These are phyloP conservation scores for Metroxylon sagu DNA, from an alignment of 176 grass and related monocot genomes.

Conservation along the genomic window DNA sequence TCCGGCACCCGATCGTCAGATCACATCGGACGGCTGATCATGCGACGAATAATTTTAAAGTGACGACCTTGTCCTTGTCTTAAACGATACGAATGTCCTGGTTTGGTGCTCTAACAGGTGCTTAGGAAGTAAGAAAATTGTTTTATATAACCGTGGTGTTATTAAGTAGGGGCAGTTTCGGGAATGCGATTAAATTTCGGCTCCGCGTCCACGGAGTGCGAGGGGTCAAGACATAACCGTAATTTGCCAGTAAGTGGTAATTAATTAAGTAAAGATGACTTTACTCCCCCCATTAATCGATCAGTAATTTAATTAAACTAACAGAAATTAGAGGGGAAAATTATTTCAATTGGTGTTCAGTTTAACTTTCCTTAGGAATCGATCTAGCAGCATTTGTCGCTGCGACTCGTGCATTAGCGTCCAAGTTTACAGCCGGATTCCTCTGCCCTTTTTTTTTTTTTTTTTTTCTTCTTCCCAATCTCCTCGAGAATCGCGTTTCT, in stretches of 20 bases:
- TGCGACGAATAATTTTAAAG: too few species aligned
- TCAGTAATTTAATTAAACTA: constrained; percentile 6
- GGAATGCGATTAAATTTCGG: too few species aligned
- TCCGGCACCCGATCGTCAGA: too few species aligned
- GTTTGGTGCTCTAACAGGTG: too few species aligned
- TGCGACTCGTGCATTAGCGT: constrained; percentile 13
- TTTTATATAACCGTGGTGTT: too few species aligned
- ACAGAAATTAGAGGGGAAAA: neutral
- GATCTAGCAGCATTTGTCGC: constrained; percentile 6
- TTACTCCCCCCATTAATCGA: constrained; percentile 23
- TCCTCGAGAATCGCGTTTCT: constrained; percentile 8
- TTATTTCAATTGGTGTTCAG: neutral
- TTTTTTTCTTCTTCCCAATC: neutral
- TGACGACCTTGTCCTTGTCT: too few species aligned
- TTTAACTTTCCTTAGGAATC: constrained; percentile 19
- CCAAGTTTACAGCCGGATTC: constrained; percentile 36
- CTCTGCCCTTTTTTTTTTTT: neutral
- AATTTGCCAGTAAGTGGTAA: constrained; percentile 1
- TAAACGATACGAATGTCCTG: too few species aligned
- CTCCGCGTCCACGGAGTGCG: neutral
- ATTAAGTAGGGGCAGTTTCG: constrained; percentile 22
- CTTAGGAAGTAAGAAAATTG: too few species aligned
- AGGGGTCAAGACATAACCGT: constrained; percentile 2
- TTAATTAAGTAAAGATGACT: constrained; percentile 16
- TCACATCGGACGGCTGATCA: too few species aligned